Evolutionary conservation across 2,329 filamentous ascomycete species (phyloP), one percentile per base, ranked within the genome.

Genomic region (Penicillium psychrosexuale): DNA sequence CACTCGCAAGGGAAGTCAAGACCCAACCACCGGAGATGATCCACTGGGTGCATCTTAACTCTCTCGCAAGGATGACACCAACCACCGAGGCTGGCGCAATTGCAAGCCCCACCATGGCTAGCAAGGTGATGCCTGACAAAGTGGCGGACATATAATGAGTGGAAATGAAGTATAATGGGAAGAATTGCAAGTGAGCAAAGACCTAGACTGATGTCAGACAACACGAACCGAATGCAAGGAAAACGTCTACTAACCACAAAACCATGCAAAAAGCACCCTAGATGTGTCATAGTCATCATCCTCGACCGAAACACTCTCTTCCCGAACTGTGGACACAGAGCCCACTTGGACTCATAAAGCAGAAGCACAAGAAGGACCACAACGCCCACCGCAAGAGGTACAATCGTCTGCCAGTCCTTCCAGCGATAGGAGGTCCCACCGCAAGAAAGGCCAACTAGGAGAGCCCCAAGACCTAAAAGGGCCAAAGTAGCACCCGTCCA

Each of bases 401-500:
- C 65, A 12, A 79, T 48, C 0, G 75, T 77, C 38, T 68, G 69
- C 58, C 67, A 75, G 24, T 69, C 69, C 7, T 47, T 47, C 78
- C 77, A 80, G 0, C 65, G 55, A 47, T 73, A 71, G 27, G 69
- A 64, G 2, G 70, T 65, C 2, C 78, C 78, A 2, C 72, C 76
- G 69, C 75, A 78, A 6, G 73, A 74, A 6, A 79, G 56, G 0
- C 73, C 75, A 19, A 78, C 63, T 1, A 80, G 69, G 27, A 78
- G 69, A 48, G 59, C 66, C 0, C 70, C 73, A 17, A 71, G 62
- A 1, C 71, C 69, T 4, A 72, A 59, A 11, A 77, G 60, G 37
- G 75, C 77, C 38, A 80, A 61, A 2, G 69, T 28, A 9, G 65
- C 71, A 2, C 78, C 78, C 0, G 75, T 52, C 76, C 76, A 80